Conservation (phyloP, 2,329 filamentous ascomycete genomes). For the Blastomyces silverae region DNA sequence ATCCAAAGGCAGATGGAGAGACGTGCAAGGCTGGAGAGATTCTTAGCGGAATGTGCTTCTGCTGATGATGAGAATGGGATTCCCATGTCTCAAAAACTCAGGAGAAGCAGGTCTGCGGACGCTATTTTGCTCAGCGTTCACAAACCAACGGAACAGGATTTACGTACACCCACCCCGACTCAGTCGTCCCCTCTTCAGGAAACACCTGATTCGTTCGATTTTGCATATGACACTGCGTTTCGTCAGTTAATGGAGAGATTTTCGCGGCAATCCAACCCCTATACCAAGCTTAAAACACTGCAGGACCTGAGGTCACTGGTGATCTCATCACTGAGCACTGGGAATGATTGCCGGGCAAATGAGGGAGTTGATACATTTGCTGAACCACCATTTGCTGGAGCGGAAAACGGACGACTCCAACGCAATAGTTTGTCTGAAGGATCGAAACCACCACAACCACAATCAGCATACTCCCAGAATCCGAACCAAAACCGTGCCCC, state of each 20-base stretch:
- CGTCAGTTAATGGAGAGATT: conserved; percentile 75
- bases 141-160: conserved; percentile 7
- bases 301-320: conserved; percentile 79
- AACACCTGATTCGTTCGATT: conserved; percentile 36
- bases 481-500: conserved; percentile 17
- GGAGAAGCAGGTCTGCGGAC: conserved; percentile 34
- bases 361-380: neutral
- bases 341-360: conserved; percentile 35
- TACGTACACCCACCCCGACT: neutral
- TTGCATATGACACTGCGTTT: conserved; percentile 76
- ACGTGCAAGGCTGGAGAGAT: conserved; percentile 34
- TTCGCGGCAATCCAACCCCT: conserved; percentile 80
- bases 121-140: conserved; percentile 17
- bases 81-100: conserved; percentile 15
- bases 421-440: conserved; percentile 21
- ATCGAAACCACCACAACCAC: conserved; percentile 13
- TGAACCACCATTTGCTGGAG: conserved; percentile 35
- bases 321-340: conserved; percentile 61
- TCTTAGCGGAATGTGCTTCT: conserved; percentile 32
- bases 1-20: conserved; percentile 38
- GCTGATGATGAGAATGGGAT: neutral
- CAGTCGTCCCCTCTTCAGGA: neutral
- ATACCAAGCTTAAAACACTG: conserved; percentile 73
- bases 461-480: neutral
- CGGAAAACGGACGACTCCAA: conserved; percentile 37